These are phyloP conservation scores for Kondoa malvinella DNA, from an alignment of 768 basidiomycete species.

Conservation along the genomic window DNA sequence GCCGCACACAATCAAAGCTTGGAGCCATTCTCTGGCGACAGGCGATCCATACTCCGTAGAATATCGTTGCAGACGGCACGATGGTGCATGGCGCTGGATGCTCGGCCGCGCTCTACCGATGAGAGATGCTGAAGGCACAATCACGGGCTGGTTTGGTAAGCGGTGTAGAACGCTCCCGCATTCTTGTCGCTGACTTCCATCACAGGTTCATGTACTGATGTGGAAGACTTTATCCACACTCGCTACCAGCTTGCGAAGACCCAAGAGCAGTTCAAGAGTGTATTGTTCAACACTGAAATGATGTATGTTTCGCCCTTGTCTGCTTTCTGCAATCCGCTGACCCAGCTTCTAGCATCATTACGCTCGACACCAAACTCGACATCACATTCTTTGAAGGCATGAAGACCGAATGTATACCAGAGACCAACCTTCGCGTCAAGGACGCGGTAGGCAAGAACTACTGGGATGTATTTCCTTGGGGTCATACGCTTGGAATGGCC, in stretches of 20 bases:
- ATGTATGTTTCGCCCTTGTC: neutral
- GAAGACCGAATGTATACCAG: conserved; percentile 4
- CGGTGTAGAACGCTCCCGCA: neutral
- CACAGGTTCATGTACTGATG: conserved; percentile 21
- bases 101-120: conserved; percentile 20
- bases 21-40: conserved; percentile 19
- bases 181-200: neutral
- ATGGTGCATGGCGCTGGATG: conserved; percentile 22
- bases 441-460: conserved; percentile 7
- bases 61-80: conserved; percentile 20
- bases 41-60: conserved; percentile 21
- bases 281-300: neutral
- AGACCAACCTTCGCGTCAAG: neutral
- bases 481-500: neutral
- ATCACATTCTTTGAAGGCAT: conserved; percentile 16
- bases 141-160: conserved; percentile 16
- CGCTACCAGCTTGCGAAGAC: neutral
- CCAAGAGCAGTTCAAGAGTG: neutral
- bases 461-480: neutral
- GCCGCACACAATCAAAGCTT: conserved; percentile 12
- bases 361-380: conserved; percentile 9
- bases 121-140: conserved; percentile 15
- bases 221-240: conserved; percentile 21
- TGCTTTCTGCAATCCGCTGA: conserved; percentile 11
- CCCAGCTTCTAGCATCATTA: conserved; percentile 15